Evolutionary conservation across 2,329 filamentous ascomycete genomes (phyloP).

Genomic region (Trichocomaceae sp.): DNA sequence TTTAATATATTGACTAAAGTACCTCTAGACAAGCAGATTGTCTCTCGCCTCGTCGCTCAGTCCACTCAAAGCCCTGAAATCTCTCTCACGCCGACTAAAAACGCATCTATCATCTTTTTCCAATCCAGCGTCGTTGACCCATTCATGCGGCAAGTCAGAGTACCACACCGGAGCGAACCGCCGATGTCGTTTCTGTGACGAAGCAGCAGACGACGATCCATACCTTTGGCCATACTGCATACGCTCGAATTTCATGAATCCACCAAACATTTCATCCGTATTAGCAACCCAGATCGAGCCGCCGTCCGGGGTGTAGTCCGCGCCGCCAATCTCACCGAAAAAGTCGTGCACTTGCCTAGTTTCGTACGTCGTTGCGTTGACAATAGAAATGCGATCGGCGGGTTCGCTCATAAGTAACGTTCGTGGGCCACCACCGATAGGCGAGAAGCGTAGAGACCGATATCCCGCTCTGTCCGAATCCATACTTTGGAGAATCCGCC

Average conservation of each 20-base stretch:
- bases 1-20: not conserved
- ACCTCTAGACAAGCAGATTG: slow-evolving; percentile 25
- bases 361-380: slow-evolving; percentile 39
- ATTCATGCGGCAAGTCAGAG: slow-evolving; percentile 33
- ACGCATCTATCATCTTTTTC: slow-evolving; percentile 32
- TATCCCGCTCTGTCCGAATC: slow-evolving; percentile 41
- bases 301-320: slow-evolving; percentile 38
- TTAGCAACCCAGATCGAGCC: slow-evolving; percentile 39
- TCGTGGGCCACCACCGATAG: slow-evolving; percentile 38
- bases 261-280: slow-evolving; percentile 38
- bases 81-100: slow-evolving; percentile 28
- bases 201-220: slow-evolving; percentile 18
- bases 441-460: slow-evolving; percentile 39
- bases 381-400: slow-evolving; percentile 39
- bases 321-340: slow-evolving; percentile 41
- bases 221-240: slow-evolving; percentile 32
- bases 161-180: slow-evolving; percentile 13
- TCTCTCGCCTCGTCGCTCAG: slow-evolving; percentile 31
- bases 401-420: slow-evolving; percentile 39
- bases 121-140: slow-evolving; percentile 29
- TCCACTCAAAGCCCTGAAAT: slow-evolving; percentile 28
- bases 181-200: not conserved
- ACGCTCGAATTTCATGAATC: slow-evolving; percentile 40
- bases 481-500: slow-evolving; percentile 34
- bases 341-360: slow-evolving; percentile 40